Base-by-base conservation (phyloP, 768 basidiomycete genomes). In the Leccinum imitatum region DNA sequence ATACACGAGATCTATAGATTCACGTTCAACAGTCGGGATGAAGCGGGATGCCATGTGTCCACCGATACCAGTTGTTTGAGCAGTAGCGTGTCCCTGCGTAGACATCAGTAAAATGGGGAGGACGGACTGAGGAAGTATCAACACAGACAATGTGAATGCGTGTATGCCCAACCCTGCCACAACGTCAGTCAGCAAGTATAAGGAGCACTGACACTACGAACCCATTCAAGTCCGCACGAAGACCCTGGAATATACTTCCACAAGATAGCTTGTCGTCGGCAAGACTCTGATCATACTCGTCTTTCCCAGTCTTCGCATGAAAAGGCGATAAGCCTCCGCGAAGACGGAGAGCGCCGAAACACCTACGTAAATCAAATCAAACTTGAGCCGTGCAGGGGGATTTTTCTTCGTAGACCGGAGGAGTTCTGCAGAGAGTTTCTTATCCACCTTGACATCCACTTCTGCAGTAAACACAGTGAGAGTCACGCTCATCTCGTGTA, bases 381-480 rank as follows among this genome's bases (percentile, higher is more conserved):
- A 90, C 57, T 81, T 86, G 70, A 95, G 82, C 54, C 78, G 82
- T 5, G 75, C 76, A 0, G 96, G 96, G 0, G 93, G 90, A 57
- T 91, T 87, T 79, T 99, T 99, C 82, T 98, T 98, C 11, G 95
- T 99, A 1, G 93, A 91, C 59, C 96, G 80, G 60, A 90, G 82
- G 35, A 98, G 77, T 72, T 98, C 96, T 9, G 77, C 72, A 2
- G 83, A 78, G 52, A 89, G 76, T 68, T 88, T 90, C 72, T 83
- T 80, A 62, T 85, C 84, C 17, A 91, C 71, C 47, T 75, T 79
- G 19, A 92, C 87, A 50, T 81, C 80, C 14, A 91, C 82, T 13
- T 69, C 68, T 4, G 76, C 76, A 17, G 67, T 71, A 57, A 74
- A 78, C 13, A 76, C 64, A 6, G 69, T 73, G 5, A 78, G 67